Conservation (phyloP, 2,329 filamentous ascomycete genomes). For the Coniochaeta sp. region DNA sequence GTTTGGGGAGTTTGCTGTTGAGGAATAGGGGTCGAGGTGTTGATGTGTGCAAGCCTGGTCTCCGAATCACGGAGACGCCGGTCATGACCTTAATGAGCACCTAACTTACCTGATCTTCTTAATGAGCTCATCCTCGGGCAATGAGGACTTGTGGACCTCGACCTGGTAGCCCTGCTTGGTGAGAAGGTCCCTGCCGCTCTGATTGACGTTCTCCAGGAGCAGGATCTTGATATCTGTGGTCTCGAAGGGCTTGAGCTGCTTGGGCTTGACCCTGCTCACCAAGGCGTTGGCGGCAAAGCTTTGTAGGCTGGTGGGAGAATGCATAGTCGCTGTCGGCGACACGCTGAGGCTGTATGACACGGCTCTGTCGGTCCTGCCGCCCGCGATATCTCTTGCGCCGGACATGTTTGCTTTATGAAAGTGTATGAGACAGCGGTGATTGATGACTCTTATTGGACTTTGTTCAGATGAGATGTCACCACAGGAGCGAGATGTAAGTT, state of each 20-base stretch:
- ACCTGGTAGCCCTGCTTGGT: slow-evolving; percentile 89
- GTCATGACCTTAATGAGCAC: slow-evolving; percentile 9
- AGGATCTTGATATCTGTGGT: slow-evolving; percentile 95
- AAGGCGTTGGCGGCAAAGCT: slow-evolving; percentile 34
- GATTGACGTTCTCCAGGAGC: slow-evolving; percentile 91
- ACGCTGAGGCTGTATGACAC: slow-evolving; percentile 58
- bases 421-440: slow-evolving; percentile 9
- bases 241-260: slow-evolving; percentile 90
- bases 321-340: slow-evolving; percentile 68
- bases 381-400: slow-evolving; percentile 34
- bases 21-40: slow-evolving; percentile 4
- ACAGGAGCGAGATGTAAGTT: slow-evolving; percentile 3
- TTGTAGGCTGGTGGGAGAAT: slow-evolving; percentile 57
- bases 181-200: slow-evolving; percentile 79
- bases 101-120: slow-evolving; percentile 85
- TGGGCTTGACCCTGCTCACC: slow-evolving; percentile 40
- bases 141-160: slow-evolving; percentile 78
- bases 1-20: not conserved
- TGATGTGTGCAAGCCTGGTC: slow-evolving; percentile 10
- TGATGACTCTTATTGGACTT: slow-evolving; percentile 6
- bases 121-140: slow-evolving; percentile 89
- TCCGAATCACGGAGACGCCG: slow-evolving; percentile 11
- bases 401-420: slow-evolving; percentile 15
- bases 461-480: not conserved
- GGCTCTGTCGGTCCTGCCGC: slow-evolving; percentile 27